A percentile compares a stretch with the other conserved stretches of the same genome.
Conservation (phyloP, 1,139 yeast genomes). For the Keqinozyma sinolaborantium region DNA sequence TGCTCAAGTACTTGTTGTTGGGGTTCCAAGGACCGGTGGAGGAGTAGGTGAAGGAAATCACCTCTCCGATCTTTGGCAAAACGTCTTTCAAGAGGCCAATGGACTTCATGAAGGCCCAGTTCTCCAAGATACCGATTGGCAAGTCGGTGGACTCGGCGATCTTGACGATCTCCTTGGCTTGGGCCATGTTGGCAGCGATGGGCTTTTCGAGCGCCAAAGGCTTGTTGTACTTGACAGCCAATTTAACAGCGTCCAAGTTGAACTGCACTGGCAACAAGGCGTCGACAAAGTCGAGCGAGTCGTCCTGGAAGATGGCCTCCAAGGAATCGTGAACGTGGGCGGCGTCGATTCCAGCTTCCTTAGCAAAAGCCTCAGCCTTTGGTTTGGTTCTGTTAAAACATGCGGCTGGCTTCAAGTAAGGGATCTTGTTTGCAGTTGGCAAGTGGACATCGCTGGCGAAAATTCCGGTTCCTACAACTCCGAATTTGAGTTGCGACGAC, state of each 20-base stretch:
- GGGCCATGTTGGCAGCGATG: slow-evolving; percentile 77
- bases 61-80: slow-evolving; percentile 68
- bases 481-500: slow-evolving; percentile 45
- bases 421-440: slow-evolving; percentile 58
- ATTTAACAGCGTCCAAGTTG: slow-evolving; percentile 64
- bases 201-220: slow-evolving; percentile 87
- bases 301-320: slow-evolving; percentile 63
- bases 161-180: slow-evolving; percentile 75
- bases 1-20: slow-evolving; percentile 60
- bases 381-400: slow-evolving; percentile 79
- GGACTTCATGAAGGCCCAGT: slow-evolving; percentile 72
- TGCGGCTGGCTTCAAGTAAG: slow-evolving; percentile 38
- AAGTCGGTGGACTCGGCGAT: slow-evolving; percentile 54
- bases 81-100: slow-evolving; percentile 50
- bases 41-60: slow-evolving; percentile 72
- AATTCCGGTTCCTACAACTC: slow-evolving; percentile 87
- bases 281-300: slow-evolving; percentile 69
- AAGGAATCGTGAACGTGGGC: slow-evolving; percentile 58
- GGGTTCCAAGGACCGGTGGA: slow-evolving; percentile 78
- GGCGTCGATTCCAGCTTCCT: slow-evolving; percentile 48
- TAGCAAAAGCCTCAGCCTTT: slow-evolving; percentile 81
- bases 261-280: slow-evolving; percentile 83
- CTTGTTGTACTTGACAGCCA: slow-evolving; percentile 67
- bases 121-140: slow-evolving; percentile 78
- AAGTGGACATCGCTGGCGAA: slow-evolving; percentile 82